Conservation (phyloP, 164 flowering plant genomes). For the Annona cherimola region DNA sequence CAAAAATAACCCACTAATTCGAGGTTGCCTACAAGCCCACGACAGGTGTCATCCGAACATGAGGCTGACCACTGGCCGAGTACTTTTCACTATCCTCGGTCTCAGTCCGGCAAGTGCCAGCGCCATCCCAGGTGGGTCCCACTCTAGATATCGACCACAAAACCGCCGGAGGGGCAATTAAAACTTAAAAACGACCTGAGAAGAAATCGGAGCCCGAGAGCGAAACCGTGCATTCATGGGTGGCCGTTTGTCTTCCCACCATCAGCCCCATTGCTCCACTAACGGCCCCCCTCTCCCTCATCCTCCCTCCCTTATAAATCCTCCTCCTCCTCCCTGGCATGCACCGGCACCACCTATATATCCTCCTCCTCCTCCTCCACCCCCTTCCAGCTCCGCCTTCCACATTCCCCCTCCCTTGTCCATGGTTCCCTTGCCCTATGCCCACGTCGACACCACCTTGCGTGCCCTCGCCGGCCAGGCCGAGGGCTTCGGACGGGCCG, state of each 20-base stretch:
- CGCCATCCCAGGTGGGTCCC: too few relatives aligned
- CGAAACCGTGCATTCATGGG: slow-evolving; percentile 20
- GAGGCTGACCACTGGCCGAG: too few relatives aligned
- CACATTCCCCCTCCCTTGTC: background rate
- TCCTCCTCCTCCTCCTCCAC: background rate
- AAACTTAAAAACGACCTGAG: background rate
- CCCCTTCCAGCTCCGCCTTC: background rate
- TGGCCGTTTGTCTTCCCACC: slow-evolving; percentile 4
- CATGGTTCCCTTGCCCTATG: slow-evolving; percentile 40
- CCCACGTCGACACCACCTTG: slow-evolving; percentile 49
- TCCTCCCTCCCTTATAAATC: background rate
- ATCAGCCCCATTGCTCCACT: slow-evolving; percentile 16
- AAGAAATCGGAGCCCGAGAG: background rate
- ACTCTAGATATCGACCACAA: too few relatives aligned
- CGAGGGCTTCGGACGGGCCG: slow-evolving; percentile 74
- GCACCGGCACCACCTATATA: slow-evolving; percentile 9
- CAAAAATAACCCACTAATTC: too few relatives aligned
- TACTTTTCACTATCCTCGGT: too few relatives aligned
- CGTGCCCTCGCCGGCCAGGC: slow-evolving; percentile 71
- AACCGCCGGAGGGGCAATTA: too few relatives aligned
- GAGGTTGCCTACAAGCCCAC: too few relatives aligned
- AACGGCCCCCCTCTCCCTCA: background rate
- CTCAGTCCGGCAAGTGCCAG: too few relatives aligned
- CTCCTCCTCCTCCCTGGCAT: slow-evolving; percentile 2
- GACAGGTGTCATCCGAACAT: too few relatives aligned